Evolutionary conservation across 2,329 filamentous ascomycete genomes (phyloP).

Genomic region (Xylaria hypoxylon): DNA sequence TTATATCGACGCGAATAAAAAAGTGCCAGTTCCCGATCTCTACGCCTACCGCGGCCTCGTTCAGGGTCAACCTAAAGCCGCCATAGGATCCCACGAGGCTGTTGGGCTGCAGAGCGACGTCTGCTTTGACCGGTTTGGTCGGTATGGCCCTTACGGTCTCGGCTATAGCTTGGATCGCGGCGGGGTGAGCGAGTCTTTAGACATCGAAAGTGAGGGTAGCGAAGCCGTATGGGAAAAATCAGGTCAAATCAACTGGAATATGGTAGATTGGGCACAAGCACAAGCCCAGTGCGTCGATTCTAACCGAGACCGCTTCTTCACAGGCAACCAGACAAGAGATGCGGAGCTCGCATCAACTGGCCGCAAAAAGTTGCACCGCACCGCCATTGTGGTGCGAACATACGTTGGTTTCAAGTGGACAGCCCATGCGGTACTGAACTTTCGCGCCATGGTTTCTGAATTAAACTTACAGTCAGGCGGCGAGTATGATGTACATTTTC

Average conservation of each 20-base stretch:
- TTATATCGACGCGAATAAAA: slow-evolving; percentile 71
- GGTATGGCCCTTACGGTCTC: slow-evolving; percentile 85
- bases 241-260: slow-evolving; percentile 67
- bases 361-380: slow-evolving; percentile 65
- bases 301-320: slow-evolving; percentile 73
- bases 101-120: slow-evolving; percentile 81
- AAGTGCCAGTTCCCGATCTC: slow-evolving; percentile 68
- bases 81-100: slow-evolving; percentile 80
- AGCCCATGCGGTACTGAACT: slow-evolving; percentile 79
- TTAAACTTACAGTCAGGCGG: slow-evolving; percentile 80
- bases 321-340: slow-evolving; percentile 53
- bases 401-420: slow-evolving; percentile 86
- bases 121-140: slow-evolving; percentile 88
- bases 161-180: slow-evolving; percentile 82
- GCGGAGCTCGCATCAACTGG: slow-evolving; percentile 45
- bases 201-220: slow-evolving; percentile 76
- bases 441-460: slow-evolving; percentile 84
- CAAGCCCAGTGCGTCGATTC: slow-evolving; percentile 66
- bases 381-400: slow-evolving; percentile 81
- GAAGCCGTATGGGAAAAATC: slow-evolving; percentile 67
- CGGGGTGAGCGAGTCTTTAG: slow-evolving; percentile 76
- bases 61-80: slow-evolving; percentile 80
- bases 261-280: slow-evolving; percentile 66
- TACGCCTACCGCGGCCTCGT: slow-evolving; percentile 78
- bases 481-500: slow-evolving; percentile 85